Percentiles rank a stretch among this genome's conserved stretches.
Evolutionary conservation across 148 eudicot species (phyloP).

Genomic region (Simmondsia chinensis): DNA sequence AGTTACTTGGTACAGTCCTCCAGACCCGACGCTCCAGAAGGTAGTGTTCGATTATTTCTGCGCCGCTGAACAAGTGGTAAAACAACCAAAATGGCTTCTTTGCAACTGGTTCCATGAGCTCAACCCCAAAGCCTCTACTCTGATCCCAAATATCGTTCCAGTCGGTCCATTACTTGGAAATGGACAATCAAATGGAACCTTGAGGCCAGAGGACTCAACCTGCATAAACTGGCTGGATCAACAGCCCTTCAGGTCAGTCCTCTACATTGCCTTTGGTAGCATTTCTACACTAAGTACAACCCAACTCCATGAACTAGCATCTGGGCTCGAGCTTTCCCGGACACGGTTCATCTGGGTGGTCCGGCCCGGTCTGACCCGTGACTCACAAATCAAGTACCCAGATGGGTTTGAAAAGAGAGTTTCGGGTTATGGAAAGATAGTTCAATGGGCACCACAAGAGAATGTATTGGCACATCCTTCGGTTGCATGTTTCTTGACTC

Average conservation of each 20-base stretch:
- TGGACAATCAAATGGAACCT: constrained; percentile 4
- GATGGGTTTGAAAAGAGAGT: constrained; percentile 16
- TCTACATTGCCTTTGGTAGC: constrained; percentile 36
- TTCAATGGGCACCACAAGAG: constrained; percentile 46
- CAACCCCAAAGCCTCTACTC: constrained; percentile 5
- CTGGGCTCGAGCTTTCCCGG: constrained; percentile 19
- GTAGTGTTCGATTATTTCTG: not conserved
- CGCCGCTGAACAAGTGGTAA: not conserved
- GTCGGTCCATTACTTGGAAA: constrained; percentile 22
- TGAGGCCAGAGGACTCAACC: constrained; percentile 16
- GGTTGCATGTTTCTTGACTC: constrained; percentile 28
- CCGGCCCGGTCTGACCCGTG: constrained; percentile 9
- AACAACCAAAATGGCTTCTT: constrained; percentile 9
- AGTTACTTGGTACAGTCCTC: constrained; percentile 13
- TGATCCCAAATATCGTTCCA: constrained; percentile 10
- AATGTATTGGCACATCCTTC: constrained; percentile 32
- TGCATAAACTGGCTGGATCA: constrained; percentile 25
- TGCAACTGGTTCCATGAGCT: constrained; percentile 19
- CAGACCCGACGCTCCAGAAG: not conserved
- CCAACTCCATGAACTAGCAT: constrained; percentile 17
- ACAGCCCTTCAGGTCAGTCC: constrained; percentile 21
- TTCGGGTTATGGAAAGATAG: constrained; percentile 17
- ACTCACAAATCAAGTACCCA: constrained; percentile 5
- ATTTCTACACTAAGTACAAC: constrained; percentile 7
- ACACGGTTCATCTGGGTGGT: constrained; percentile 29